Base-by-base conservation (phyloP, 805 yeast species). In the Cyberlindnera galapagoensis region DNA sequence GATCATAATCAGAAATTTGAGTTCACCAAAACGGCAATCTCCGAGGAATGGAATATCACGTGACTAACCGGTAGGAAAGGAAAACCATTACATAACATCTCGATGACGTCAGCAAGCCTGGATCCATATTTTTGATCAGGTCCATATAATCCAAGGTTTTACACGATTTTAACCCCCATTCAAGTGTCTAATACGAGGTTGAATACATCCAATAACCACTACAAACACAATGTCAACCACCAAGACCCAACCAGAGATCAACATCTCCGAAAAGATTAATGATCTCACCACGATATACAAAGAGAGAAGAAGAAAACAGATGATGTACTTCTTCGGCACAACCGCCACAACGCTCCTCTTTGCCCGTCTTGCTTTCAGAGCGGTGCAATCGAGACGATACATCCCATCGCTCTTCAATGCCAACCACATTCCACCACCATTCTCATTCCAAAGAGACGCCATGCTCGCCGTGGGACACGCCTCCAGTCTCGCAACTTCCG, bases 391-490 rank as follows among this genome's bases (percentile, higher is more conserved):
- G 16, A 67, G 95, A 46, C 77, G 80, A 56, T 38, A 75, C 46
- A 57, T 75, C 6, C 96, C 96, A 7, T 69, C 69, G 26, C 65
- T 77, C 47, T 88, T 83, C 57, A 87, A 84, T 47, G 85, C 88
- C 9, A 87, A 87, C 57, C 90, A 86, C 48, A 70, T 74, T 36
- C 94, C 94, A 3, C 95, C 95, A 5, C 66, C 76, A n/a, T 81
- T 79, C 49, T 79, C 82, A 19, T 77, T 83, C 52, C 76, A 83
- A 40, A 72, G 75, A 34, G 95, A 87, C 54, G 95, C 95, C 2
- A 73, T 85, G 21, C 75, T 77, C 24, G 96, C 96, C 0, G 85
- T 88, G 3, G 74, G 80, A 0, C 79, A 83, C 24, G 94, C 95
- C 2, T 74, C 95, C 0, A 58, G 81, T 28, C 60, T 88, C 12